Percentiles rank a stretch among this genome's conserved stretches.
phyloP scores from a whole-genome alignment of 148 eudicot genomes.

The Talinum fruticosum region DNA sequence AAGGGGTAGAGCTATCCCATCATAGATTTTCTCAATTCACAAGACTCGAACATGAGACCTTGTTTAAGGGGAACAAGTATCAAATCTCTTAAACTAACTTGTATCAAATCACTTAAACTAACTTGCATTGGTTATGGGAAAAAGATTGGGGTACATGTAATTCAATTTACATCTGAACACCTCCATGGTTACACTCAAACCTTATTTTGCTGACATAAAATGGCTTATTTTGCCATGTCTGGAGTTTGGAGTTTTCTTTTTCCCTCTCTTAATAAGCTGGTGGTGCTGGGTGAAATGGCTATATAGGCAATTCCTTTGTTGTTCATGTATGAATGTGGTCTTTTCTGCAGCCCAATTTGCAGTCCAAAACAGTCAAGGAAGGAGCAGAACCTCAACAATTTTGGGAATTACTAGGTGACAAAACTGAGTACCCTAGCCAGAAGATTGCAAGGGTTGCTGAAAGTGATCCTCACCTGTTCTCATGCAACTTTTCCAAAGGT shows the following conservation, averaged over 20 bases:
- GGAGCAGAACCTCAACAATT: constrained; percentile 82
- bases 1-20: too few relatives aligned
- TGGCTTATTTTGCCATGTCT: neutral
- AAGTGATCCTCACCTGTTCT: constrained; percentile 86
- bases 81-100: too few relatives aligned
- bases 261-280: neutral
- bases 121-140: too few relatives aligned
- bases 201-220: neutral
- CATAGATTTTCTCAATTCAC: too few relatives aligned
- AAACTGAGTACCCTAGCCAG: constrained; percentile 76
- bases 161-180: neutral
- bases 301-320: neutral
- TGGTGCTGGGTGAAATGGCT: constrained; percentile 4
- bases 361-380: constrained; percentile 75
- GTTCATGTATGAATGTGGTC: constrained; percentile 12
- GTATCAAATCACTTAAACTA: too few relatives aligned
- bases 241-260: neutral
- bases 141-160: neutral
- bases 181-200: neutral
- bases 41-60: too few relatives aligned
- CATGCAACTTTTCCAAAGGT: constrained; percentile 79
- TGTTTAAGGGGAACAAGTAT: too few relatives aligned
- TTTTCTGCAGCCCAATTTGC: constrained; percentile 80
- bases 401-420: constrained; percentile 85
- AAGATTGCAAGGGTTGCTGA: constrained; percentile 66